These are phyloP conservation scores for Candida pseudofarinosa DNA, from an alignment of 805 yeast genomes.

Conservation along the genomic window DNA sequence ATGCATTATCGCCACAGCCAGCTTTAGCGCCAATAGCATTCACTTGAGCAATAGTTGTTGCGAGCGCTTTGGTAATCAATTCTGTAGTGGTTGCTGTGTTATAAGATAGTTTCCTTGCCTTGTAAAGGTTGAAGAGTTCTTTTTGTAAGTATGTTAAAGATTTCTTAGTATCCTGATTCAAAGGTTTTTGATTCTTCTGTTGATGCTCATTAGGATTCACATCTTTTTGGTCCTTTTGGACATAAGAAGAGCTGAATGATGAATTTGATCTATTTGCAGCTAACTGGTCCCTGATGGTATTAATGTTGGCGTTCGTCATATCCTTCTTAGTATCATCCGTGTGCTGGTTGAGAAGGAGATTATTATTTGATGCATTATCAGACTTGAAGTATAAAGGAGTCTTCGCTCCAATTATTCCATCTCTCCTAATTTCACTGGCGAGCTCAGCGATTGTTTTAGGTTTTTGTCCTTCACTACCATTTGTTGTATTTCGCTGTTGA, in stretches of 20 bases:
- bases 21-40: slow-evolving; percentile 83
- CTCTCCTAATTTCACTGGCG: slow-evolving; percentile 39
- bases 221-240: slow-evolving; percentile 11
- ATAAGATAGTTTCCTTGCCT: slow-evolving; percentile 63
- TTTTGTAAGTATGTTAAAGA: slow-evolving; percentile 82
- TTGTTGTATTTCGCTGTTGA: slow-evolving; percentile 13
- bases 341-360: not conserved
- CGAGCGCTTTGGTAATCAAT: slow-evolving; percentile 83
- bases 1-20: slow-evolving; percentile 74
- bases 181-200: slow-evolving; percentile 13
- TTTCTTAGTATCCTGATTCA: slow-evolving; percentile 61
- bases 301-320: slow-evolving; percentile 7
- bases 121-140: slow-evolving; percentile 75
- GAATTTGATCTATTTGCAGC: slow-evolving; percentile 41
- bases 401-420: slow-evolving; percentile 22
- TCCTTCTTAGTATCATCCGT: slow-evolving; percentile 8
- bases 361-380: not conserved
- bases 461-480: slow-evolving; percentile 14
- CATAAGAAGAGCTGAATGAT: slow-evolving; percentile 14
- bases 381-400: slow-evolving; percentile 32
- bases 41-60: slow-evolving; percentile 88
- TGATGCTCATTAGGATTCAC: slow-evolving; percentile 5
- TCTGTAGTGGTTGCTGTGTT: slow-evolving; percentile 81
- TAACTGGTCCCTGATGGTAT: slow-evolving; percentile 41
- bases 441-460: slow-evolving; percentile 41